A percentile compares a stretch with the other conserved stretches of the same genome.
Evolutionary conservation across 441 rosid species (phyloP).

Genomic region (Mallotus japonicus): DNA sequence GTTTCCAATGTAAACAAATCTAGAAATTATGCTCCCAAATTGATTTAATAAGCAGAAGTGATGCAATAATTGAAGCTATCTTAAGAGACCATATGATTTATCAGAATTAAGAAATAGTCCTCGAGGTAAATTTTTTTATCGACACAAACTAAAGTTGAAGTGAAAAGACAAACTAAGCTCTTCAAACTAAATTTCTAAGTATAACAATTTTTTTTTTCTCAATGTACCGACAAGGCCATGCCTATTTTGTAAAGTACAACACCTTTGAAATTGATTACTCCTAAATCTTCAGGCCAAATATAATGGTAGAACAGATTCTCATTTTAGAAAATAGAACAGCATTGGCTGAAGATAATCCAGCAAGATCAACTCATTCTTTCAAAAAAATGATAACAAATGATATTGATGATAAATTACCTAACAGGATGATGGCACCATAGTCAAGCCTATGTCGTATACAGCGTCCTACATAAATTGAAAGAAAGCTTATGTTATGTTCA

Average conservation of each 20-base stretch:
- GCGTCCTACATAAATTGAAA: constrained; percentile 59
- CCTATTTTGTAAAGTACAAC: not conserved
- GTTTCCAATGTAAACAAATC: not conserved
- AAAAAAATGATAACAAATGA: not conserved
- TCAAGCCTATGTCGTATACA: constrained; percentile 89
- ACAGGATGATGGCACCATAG: constrained; percentile 88
- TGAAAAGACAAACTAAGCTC: not conserved
- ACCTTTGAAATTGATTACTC: not conserved
- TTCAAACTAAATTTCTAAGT: not conserved
- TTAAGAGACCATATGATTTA: not conserved
- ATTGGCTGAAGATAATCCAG: not conserved
- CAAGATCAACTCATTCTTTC: not conserved
- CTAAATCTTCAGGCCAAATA: not conserved
- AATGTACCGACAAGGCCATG: not conserved
- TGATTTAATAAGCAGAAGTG: not conserved
- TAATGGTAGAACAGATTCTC: not conserved
- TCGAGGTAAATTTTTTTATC: not conserved
- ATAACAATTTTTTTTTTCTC: no score
- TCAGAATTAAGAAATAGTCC: not conserved
- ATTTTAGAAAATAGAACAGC: not conserved
- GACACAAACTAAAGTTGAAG: not conserved
- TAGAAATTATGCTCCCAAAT: not conserved
- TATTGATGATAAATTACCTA: constrained; percentile 46
- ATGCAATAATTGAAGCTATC: constrained; percentile 5
- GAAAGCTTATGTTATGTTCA: constrained; percentile 2